Evolutionary conservation across 164 flowering plant species (phyloP).

Genomic region (Stephania cephalantha): DNA sequence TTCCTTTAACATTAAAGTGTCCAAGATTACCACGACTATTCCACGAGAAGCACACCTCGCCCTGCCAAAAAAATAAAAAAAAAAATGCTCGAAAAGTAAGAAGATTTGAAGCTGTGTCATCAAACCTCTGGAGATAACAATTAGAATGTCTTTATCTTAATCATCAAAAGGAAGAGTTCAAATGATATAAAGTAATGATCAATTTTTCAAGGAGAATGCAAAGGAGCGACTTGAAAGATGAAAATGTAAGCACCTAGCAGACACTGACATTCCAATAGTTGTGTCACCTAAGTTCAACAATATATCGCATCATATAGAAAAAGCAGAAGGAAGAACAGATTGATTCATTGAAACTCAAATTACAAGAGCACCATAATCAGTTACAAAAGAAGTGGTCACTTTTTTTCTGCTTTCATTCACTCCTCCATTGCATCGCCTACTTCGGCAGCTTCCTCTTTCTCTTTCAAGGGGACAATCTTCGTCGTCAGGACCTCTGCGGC

Average conservation of each 20-base stretch:
- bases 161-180: too few species aligned
- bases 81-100: too few species aligned
- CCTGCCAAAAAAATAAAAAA: too few species aligned
- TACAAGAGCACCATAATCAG: not conserved
- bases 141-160: too few species aligned
- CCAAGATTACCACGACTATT: too few species aligned
- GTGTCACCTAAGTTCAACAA: not conserved
- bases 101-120: too few species aligned
- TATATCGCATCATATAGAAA: not conserved
- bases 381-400: not conserved
- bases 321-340: not conserved
- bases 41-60: too few species aligned
- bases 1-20: too few species aligned
- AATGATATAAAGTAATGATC: too few species aligned
- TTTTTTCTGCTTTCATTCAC: constrained; percentile 22
- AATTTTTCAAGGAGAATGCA: too few species aligned
- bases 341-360: not conserved
- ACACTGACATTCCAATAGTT: not conserved
- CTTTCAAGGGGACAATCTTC: constrained; percentile 55
- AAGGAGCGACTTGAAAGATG: not conserved
- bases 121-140: too few species aligned
- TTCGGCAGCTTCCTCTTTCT: constrained; percentile 47
- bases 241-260: not conserved
- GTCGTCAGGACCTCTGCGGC: constrained; percentile 64
- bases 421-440: constrained; percentile 84